Evolutionary conservation across 116 monocot genomes (phyloP).

Genomic region (Zostera marina): DNA sequence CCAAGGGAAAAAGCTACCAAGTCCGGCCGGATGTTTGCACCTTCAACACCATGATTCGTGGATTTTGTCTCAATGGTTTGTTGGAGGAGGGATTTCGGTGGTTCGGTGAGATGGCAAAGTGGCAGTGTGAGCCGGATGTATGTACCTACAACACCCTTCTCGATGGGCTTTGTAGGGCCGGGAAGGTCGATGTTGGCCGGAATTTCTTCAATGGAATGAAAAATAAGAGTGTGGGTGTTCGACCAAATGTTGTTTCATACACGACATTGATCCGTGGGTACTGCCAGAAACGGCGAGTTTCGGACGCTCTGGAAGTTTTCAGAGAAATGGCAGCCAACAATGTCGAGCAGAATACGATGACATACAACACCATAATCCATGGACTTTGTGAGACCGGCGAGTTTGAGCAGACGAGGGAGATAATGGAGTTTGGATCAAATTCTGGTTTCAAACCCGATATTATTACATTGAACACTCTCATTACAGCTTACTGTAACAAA

Average conservation of each 20-base stretch:
- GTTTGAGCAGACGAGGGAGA: constrained; percentile 50
- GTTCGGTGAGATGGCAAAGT: constrained; percentile 29
- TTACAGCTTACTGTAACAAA: constrained; percentile 29
- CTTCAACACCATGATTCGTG: constrained; percentile 64
- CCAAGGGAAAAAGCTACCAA: neutral
- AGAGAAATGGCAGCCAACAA: constrained; percentile 31
- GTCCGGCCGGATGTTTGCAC: constrained; percentile 42
- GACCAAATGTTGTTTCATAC: constrained; percentile 58
- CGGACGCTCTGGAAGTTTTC: constrained; percentile 42
- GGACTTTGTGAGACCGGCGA: constrained; percentile 53
- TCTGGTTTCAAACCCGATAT: constrained; percentile 48
- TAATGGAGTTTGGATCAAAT: constrained; percentile 13
- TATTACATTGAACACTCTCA: constrained; percentile 77
- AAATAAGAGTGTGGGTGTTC: constrained; percentile 1
- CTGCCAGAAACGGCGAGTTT: constrained; percentile 18
- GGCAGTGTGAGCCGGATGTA: constrained; percentile 38
- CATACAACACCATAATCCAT: constrained; percentile 65
- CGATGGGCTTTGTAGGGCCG: constrained; percentile 51
- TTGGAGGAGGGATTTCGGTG: constrained; percentile 32
- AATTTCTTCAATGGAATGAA: constrained; percentile 60
- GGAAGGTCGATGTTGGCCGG: constrained; percentile 30
- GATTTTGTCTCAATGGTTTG: constrained; percentile 43
- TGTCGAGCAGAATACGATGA: constrained; percentile 47
- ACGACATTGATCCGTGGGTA: constrained; percentile 67
- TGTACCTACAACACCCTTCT: constrained; percentile 75